Base-by-base conservation (phyloP, 2,329 filamentous ascomycete genomes). In the Bipolaris oryzae region DNA sequence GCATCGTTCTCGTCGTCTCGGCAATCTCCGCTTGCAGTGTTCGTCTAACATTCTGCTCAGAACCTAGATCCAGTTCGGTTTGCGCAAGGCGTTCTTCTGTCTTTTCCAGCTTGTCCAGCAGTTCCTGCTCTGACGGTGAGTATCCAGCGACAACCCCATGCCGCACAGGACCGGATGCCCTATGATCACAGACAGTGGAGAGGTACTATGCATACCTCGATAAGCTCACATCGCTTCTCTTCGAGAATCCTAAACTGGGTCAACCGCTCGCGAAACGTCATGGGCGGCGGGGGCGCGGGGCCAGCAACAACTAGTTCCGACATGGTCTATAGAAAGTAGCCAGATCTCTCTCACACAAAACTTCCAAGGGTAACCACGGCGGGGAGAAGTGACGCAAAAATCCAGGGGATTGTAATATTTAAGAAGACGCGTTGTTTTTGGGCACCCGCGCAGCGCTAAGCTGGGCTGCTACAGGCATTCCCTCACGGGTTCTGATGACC, bases 41-140 rank as follows among this genome's bases (percentile, higher is more conserved):
- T 35, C 74, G 63, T 20, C 74, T 66, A 23, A 76, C 74, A 61
- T 74, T 76, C 39, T 76, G 74, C 51, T 76, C 74, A 2, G 73
- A 75, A 41, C 69, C 66, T 42, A 76, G 71, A 45, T 76, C 74
- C 18, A 76, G 68, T 61, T 74, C 71, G 20, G 71, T 74, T 41
- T 75, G 73, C 50, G 68, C 55, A 34, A 76, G 72, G 52, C 64
- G 69, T 46, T 71, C 68, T 62, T 76, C 74, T 21, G 69, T 70
- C 55, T 73, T 74, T 51, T 76, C 74, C 25, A 76, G 71, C 49
- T 75, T 76, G 39, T 74, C 73, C 1, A 76, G 59, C 25, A 76
- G 59, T 64, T 76, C 74, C 74, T 74, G 50, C 10, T 18, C 21
- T 9, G 33, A 18, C 11, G 11, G 50, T 57, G 28, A 57, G 41